These are phyloP conservation scores for Arachis stenosperma DNA, from an alignment of 306 rosid genomes.

Conservation along the genomic window DNA sequence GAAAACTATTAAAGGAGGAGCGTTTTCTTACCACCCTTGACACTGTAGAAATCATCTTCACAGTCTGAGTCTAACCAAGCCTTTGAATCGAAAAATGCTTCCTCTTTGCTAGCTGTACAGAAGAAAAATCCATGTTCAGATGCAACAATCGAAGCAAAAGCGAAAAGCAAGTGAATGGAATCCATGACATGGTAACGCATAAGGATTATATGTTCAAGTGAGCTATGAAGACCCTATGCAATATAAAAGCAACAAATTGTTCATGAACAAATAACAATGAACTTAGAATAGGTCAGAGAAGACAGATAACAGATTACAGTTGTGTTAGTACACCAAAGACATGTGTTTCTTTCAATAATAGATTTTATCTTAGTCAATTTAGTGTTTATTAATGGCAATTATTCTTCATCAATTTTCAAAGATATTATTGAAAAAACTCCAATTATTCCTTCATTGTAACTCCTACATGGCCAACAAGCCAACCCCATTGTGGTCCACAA, in stretches of 20 bases:
- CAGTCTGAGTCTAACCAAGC: slow-evolving; percentile 92
- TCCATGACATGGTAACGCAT: neutral
- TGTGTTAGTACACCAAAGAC: slow-evolving; percentile 21
- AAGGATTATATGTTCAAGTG: neutral
- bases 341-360: neutral
- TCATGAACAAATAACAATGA: slow-evolving; percentile 13
- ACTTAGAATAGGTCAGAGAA: slow-evolving; percentile 7
- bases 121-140: neutral
- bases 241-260: slow-evolving; percentile 11
- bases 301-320: neutral
- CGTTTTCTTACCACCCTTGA: slow-evolving; percentile 85
- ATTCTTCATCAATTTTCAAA: slow-evolving; percentile 35
- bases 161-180: neutral
- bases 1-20: slow-evolving; percentile 33
- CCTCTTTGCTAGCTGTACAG: slow-evolving; percentile 80
- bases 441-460: slow-evolving; percentile 25
- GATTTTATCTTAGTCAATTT: slow-evolving; percentile 13
- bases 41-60: slow-evolving; percentile 89
- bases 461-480: slow-evolving; percentile 27
- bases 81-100: slow-evolving; percentile 76
- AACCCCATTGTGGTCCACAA: slow-evolving; percentile 44
- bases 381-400: neutral
- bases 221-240: slow-evolving; percentile 8
- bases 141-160: neutral
- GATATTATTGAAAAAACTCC: slow-evolving; percentile 9